Conservation (phyloP, 352 stramenopile species). For the Phytophthora sp. region DNA sequence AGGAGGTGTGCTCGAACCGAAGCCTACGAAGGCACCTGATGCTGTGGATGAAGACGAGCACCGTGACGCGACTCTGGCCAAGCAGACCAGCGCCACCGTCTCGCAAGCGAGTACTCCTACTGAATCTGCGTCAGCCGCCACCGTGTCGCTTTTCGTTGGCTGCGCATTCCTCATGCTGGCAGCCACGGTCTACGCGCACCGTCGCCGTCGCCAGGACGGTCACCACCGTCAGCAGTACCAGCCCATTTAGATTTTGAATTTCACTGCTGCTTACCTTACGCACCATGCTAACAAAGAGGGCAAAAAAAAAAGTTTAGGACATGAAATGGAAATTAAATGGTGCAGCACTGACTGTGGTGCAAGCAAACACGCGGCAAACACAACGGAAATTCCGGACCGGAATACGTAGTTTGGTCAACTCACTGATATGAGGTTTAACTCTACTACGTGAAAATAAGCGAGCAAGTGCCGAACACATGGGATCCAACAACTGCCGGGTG, state of each 20-base stretch:
- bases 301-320: too few relatives aligned
- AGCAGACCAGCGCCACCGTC: slow-evolving; percentile 20
- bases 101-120: slow-evolving; percentile 14
- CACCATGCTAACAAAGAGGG: background rate
- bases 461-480: too few relatives aligned
- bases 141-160: slow-evolving; percentile 30
- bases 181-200: slow-evolving; percentile 21
- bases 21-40: slow-evolving; percentile 2
- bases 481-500: too few relatives aligned
- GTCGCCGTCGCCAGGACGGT: slow-evolving; percentile 22
- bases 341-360: too few relatives aligned
- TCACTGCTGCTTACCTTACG: background rate
- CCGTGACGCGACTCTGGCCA: slow-evolving; percentile 10
- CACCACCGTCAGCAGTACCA: slow-evolving; percentile 26
- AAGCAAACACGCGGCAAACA: too few relatives aligned
- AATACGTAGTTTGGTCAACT: too few relatives aligned
- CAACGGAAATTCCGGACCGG: too few relatives aligned
- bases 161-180: slow-evolving; percentile 31
- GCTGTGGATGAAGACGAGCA: slow-evolving; percentile 14
- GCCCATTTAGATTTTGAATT: slow-evolving; percentile 16
- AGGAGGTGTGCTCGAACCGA: slow-evolving; percentile 11
- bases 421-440: too few relatives aligned
- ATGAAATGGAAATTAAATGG: too few relatives aligned
- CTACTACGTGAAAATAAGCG: too few relatives aligned
- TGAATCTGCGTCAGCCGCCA: slow-evolving; percentile 13